phyloP scores from a whole-genome alignment of 495 filamentous ascomycete genomes.

The Copromyces sp. region DNA sequence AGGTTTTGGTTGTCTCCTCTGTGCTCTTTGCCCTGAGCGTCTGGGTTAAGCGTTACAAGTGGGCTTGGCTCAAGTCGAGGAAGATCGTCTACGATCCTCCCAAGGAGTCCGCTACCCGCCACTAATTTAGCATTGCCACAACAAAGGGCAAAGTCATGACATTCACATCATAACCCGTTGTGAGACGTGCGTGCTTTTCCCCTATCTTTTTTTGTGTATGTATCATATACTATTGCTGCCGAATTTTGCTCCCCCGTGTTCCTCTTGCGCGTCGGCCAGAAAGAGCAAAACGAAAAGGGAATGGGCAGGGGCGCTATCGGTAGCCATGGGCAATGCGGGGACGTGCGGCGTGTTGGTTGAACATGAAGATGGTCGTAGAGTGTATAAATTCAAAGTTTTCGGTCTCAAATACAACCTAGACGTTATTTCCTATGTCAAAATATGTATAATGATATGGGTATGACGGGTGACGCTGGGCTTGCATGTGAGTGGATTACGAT shows the following conservation, averaged over 20 bases:
- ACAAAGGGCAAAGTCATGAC: slow-evolving; percentile 1
- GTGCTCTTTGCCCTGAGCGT: slow-evolving; percentile 78
- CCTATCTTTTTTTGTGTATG: slow-evolving; percentile 24
- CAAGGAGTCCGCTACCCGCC: slow-evolving; percentile 26
- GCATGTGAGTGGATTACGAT: background rate
- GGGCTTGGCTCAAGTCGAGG: slow-evolving; percentile 86
- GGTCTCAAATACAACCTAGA: slow-evolving; percentile 25
- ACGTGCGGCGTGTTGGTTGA: slow-evolving; percentile 7
- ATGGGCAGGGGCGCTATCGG: slow-evolving; percentile 1
- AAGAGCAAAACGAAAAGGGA: slow-evolving; percentile 15
- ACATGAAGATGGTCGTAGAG: slow-evolving; percentile 14
- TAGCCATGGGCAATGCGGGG: background rate
- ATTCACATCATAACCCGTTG: slow-evolving; percentile 1
- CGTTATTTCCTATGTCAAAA: slow-evolving; percentile 6
- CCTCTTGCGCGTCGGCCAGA: slow-evolving; percentile 27
- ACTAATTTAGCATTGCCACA: slow-evolving; percentile 15
- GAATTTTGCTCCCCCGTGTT: slow-evolving; percentile 21
- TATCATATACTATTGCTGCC: slow-evolving; percentile 29
- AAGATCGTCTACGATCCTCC: slow-evolving; percentile 85
- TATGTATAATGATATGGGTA: background rate
- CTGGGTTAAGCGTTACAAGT: slow-evolving; percentile 99
- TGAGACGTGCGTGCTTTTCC: slow-evolving; percentile 7
- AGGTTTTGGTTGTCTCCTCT: slow-evolving; percentile 69
- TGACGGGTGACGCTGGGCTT: background rate
- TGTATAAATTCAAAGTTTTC: slow-evolving; percentile 30